A percentile compares a stretch with the other conserved stretches of the same genome.
These are phyloP conservation scores for Mediolabrus comicus DNA, from an alignment of 108 stramenopile species.

Conservation along the genomic window DNA sequence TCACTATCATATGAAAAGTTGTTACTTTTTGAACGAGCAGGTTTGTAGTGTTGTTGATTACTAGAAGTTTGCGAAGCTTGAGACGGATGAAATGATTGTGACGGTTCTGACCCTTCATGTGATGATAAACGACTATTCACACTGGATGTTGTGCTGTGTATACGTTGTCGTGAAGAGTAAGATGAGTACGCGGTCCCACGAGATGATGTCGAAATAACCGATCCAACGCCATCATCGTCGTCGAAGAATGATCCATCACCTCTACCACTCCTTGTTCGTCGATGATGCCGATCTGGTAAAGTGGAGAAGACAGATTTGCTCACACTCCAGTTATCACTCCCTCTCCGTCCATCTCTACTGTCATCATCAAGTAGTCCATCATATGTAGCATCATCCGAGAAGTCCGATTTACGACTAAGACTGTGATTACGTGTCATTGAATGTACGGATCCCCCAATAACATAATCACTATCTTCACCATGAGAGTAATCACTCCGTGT, in stretches of 20 bases:
- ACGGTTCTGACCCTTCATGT: neutral
- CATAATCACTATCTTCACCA: constrained; percentile 2
- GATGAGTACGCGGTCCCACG: constrained; percentile 11
- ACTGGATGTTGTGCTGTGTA: neutral
- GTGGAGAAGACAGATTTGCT: constrained; percentile 22
- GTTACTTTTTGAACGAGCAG: neutral
- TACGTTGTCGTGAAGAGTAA: neutral
- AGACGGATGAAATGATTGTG: neutral
- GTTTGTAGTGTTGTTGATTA: neutral
- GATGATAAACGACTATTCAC: neutral
- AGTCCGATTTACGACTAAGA: neutral
- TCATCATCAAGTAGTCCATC: constrained; percentile 11
- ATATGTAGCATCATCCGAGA: constrained; percentile 13
- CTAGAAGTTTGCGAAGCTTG: neutral
- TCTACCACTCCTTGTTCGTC: neutral
- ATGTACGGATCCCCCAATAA: neutral
- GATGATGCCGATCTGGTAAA: neutral
- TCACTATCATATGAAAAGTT: constrained; percentile 6
- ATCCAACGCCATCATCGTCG: constrained; percentile 6
- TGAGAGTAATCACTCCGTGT: constrained; percentile 2
- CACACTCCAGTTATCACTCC: constrained; percentile 13
- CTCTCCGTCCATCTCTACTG: constrained; percentile 1
- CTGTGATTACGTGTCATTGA: neutral
- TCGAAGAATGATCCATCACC: constrained; percentile 9
- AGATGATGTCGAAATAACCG: neutral